Percentiles rank a stretch among this genome's conserved stretches.
Evolutionary conservation across 2,329 filamentous ascomycete genomes (phyloP).

Genomic region (Byssothecium circinans): DNA sequence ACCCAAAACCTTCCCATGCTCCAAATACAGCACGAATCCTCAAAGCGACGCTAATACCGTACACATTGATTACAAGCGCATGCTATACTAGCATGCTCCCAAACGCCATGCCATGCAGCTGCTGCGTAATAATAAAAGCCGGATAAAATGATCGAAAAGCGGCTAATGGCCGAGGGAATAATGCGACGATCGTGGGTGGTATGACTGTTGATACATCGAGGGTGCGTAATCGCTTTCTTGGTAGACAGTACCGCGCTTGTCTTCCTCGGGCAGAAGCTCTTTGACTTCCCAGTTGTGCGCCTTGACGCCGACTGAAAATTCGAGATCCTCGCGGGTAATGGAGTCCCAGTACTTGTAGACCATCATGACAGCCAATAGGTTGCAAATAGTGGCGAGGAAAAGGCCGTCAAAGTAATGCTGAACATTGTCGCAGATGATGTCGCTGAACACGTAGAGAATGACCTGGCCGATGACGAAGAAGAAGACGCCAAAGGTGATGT

Average conservation of each 20-base stretch:
- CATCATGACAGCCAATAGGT: conserved; percentile 97
- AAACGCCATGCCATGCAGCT: conserved; percentile 23
- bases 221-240: conserved; percentile 64
- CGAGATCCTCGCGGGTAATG: conserved; percentile 96
- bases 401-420: conserved; percentile 93
- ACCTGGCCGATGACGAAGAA: conserved; percentile 94
- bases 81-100: conserved; percentile 7
- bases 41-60: conserved; percentile 1
- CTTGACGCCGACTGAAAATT: conserved; percentile 94
- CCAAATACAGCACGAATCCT: conserved; percentile 7
- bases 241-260: conserved; percentile 77
- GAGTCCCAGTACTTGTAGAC: conserved; percentile 99
- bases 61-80: conserved; percentile 6
- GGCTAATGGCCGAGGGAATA: conserved; percentile 38
- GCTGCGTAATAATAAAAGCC: conserved; percentile 9
- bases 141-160: conserved; percentile 1
- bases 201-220: conserved; percentile 45
- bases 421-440: conserved; percentile 77
- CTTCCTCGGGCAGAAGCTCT: conserved; percentile 74
- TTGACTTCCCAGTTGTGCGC: conserved; percentile 99
- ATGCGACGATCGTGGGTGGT: conserved; percentile 35
- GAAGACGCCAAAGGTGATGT: conserved; percentile 86
- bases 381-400: conserved; percentile 92
- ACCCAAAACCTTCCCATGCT: neutral
- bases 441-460: conserved; percentile 85